Percentiles rank a stretch among this genome's conserved stretches.
These are phyloP conservation scores for Albophoma yamanashiensis DNA, from an alignment of 2,329 filamentous ascomycete species.

Conservation along the genomic window DNA sequence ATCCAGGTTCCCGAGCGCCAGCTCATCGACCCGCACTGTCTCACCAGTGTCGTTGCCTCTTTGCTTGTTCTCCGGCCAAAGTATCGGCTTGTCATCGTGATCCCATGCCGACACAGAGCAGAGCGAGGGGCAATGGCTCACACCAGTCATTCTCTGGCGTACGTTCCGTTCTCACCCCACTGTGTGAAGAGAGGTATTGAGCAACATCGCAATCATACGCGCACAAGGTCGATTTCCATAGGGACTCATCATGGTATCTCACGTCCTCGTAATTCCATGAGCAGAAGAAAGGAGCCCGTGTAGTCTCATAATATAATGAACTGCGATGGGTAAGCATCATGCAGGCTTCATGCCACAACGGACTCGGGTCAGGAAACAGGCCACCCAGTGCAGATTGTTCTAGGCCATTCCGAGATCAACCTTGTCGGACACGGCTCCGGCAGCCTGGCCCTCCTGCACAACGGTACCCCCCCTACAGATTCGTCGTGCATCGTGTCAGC, in stretches of 20 bases:
- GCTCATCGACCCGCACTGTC: neutral
- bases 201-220: neutral
- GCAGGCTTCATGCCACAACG: no score
- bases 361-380: no score
- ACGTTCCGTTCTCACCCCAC: neutral
- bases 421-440: neutral
- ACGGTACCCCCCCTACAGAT: neutral
- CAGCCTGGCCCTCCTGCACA: neutral
- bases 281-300: neutral
- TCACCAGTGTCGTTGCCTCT: neutral
- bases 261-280: no score
- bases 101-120: neutral
- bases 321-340: neutral
- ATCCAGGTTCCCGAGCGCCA: neutral
- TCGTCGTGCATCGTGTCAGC: neutral
- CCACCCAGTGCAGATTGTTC: neutral
- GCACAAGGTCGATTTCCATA: neutral
- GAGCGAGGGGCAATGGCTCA: neutral
- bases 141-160: neutral
- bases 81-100: neutral
- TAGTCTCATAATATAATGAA: no score
- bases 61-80: neutral
- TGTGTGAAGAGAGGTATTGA: neutral
- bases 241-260: neutral
- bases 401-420: neutral